Conservation (phyloP, 768 basidiomycete species). For the Gelatoporia subvermispora region DNA sequence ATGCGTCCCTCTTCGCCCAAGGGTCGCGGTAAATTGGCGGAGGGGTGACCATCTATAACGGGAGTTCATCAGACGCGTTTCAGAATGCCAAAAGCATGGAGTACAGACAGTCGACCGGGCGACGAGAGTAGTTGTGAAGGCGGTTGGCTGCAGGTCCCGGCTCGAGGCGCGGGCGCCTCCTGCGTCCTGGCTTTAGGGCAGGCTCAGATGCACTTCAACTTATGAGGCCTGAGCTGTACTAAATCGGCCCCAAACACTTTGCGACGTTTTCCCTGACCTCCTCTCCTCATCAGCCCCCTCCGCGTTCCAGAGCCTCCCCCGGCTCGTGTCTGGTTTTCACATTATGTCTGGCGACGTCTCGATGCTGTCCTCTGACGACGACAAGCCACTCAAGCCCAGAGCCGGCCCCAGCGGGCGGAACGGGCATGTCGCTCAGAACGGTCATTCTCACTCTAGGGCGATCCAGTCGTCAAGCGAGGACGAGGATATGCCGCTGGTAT, state of each 20-base stretch:
- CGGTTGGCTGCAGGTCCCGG: constrained; percentile 5
- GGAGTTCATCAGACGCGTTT: constrained; percentile 8
- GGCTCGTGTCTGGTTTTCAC: constrained; percentile 13
- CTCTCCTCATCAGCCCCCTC: neutral
- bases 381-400: constrained; percentile 45
- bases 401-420: constrained; percentile 32
- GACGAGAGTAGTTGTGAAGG: neutral
- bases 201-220: constrained; percentile 40
- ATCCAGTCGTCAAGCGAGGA: constrained; percentile 61
- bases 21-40: constrained; percentile 82
- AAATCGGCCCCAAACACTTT: neutral
- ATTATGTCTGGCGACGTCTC: constrained; percentile 42
- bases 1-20: constrained; percentile 91
- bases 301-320: constrained; percentile 9
- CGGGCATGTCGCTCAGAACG: constrained; percentile 40
- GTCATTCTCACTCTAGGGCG: constrained; percentile 36
- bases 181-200: constrained; percentile 48
- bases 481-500: constrained; percentile 68
- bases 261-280: neutral
- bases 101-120: constrained; percentile 3
- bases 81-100: neutral
- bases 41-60: constrained; percentile 44
- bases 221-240: constrained; percentile 18
- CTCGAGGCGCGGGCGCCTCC: constrained; percentile 2
- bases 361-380: constrained; percentile 59